Evolutionary conservation across 371 early-diverging fungal species (phyloP).

Genomic region (Zychaea mexicana): DNA sequence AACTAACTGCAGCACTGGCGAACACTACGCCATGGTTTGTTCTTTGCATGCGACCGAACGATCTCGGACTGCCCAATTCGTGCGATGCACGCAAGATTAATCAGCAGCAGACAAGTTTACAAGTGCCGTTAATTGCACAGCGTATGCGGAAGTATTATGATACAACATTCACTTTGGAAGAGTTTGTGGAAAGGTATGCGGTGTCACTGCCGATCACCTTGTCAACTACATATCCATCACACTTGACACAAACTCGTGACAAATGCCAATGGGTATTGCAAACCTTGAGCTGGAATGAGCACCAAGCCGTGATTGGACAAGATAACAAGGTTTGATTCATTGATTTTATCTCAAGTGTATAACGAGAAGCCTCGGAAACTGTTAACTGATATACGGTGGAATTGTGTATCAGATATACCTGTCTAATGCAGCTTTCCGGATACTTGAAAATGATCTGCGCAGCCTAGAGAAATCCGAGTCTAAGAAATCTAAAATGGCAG

Average conservation of each 20-base stretch:
- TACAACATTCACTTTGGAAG: constrained; percentile 52
- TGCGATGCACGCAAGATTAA: constrained; percentile 62
- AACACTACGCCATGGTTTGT: constrained; percentile 84
- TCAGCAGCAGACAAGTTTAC: constrained; percentile 54
- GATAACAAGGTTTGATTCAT: constrained; percentile 21
- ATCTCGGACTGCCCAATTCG: constrained; percentile 53
- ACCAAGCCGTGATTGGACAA: constrained; percentile 56
- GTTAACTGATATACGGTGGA: too few species aligned
- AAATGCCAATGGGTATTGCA: constrained; percentile 59
- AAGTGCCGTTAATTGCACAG: constrained; percentile 51
- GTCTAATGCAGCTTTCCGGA: constrained; percentile 71
- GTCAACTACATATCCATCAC: not conserved
- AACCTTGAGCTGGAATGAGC: constrained; percentile 65
- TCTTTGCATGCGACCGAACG: constrained; percentile 77
- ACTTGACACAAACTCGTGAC: constrained; percentile 21
- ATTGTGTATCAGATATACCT: constrained; percentile 55
- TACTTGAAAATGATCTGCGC: constrained; percentile 66
- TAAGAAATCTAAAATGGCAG: constrained; percentile 38
- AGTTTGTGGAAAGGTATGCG: constrained; percentile 73
- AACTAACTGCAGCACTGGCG: constrained; percentile 72
- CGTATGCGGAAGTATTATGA: constrained; percentile 56
- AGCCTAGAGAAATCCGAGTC: constrained; percentile 48
- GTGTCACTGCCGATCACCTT: constrained; percentile 44
- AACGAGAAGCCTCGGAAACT: too few species aligned
- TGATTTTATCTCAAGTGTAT: not conserved